Evolutionary conservation across 1,284 basidiomycete genomes (phyloP).

Genomic region (Cutaneotrichosporon sp.): DNA sequence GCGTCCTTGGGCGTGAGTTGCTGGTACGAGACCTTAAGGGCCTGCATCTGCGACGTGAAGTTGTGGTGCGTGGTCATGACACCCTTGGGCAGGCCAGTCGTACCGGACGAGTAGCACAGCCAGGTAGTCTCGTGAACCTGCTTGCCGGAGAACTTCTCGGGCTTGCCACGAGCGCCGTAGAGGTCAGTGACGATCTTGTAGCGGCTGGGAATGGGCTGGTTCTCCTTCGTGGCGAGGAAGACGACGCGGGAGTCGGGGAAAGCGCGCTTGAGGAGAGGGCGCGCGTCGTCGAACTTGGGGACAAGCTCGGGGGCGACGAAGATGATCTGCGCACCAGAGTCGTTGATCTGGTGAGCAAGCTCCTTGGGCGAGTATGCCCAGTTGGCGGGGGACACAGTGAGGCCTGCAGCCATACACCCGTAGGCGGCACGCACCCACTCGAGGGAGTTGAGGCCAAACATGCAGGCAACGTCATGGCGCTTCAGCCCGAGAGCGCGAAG

Average conservation of each 20-base stretch:
- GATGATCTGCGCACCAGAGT: conserved; percentile 56
- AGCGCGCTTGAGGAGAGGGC: conserved; percentile 2
- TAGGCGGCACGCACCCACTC: conserved; percentile 60
- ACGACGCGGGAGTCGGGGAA: conserved; percentile 13
- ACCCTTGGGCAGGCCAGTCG: conserved; percentile 50
- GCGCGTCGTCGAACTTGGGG: conserved; percentile 33
- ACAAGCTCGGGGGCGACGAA: conserved; percentile 57
- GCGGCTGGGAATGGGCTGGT: conserved; percentile 7
- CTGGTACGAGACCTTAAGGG: conserved; percentile 9
- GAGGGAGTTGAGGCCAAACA: conserved; percentile 55
- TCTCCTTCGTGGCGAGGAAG: conserved; percentile 4
- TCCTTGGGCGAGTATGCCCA: conserved; percentile 39
- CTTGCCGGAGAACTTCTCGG: conserved; percentile 11
- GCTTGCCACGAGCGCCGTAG: conserved; percentile 4
- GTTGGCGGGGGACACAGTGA: conserved; percentile 41
- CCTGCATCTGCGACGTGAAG: conserved; percentile 48
- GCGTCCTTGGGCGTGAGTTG: conserved; percentile 10
- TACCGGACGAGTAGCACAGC: conserved; percentile 65
- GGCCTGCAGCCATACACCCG: conserved; percentile 50
- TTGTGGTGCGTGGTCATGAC: conserved; percentile 62
- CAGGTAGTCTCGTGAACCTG: conserved; percentile 15
- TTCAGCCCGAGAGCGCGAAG: conserved; percentile 43
- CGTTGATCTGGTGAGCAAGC: conserved; percentile 47
- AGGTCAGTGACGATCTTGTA: conserved; percentile 17
- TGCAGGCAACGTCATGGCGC: conserved; percentile 34